Percentiles rank a stretch among this genome's conserved stretches.
Conservation (phyloP, 257 asterid genomes). For the Eustoma russellianum region DNA sequence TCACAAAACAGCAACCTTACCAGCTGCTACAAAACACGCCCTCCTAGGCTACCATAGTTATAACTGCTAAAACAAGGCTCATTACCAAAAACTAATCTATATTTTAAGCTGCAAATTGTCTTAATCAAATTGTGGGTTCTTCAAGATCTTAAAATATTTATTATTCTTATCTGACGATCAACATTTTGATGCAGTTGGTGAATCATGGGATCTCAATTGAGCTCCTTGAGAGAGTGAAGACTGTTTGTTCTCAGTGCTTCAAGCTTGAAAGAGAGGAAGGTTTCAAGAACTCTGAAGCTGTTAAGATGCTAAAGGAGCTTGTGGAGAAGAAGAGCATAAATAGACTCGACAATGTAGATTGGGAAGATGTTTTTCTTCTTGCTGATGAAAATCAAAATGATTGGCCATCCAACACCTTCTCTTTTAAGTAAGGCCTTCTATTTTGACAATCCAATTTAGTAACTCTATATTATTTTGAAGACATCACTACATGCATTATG, state of each 20-base stretch:
- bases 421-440: constrained; percentile 41
- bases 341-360: constrained; percentile 48
- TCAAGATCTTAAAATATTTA: neutral
- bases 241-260: constrained; percentile 49
- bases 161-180: no score
- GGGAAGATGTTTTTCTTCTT: constrained; percentile 88
- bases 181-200: constrained; percentile 30
- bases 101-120: neutral
- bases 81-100: neutral
- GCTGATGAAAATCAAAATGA: constrained; percentile 51
- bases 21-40: no score
- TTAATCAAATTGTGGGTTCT: neutral
- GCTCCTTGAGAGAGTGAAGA: constrained; percentile 67
- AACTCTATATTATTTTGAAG: neutral
- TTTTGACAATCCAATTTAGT: no score
- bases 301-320: constrained; percentile 35
- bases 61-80: no score
- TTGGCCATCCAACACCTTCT: constrained; percentile 48
- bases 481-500: neutral
- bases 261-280: constrained; percentile 45
- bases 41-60: no score
- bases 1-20: no score
- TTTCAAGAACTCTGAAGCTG: constrained; percentile 50
- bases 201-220: constrained; percentile 74
- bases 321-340: constrained; percentile 29